Conservation (phyloP, 1,284 basidiomycete species). For the Bondarzewia mesenterica region DNA sequence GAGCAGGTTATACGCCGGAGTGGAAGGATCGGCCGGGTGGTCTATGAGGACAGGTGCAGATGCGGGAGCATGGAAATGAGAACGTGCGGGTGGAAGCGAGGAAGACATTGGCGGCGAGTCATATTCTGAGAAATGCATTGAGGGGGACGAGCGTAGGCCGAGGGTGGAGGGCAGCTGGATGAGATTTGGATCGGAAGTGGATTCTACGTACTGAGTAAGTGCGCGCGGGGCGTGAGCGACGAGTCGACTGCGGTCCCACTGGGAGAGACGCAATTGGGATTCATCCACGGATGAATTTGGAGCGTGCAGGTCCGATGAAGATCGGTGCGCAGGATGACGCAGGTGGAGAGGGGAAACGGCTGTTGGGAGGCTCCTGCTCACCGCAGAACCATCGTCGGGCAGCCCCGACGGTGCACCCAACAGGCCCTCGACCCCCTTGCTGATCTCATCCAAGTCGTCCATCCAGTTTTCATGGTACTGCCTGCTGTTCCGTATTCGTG, state of each 20-base stretch:
- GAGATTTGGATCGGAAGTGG: constrained; percentile 25
- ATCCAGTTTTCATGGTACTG: constrained; percentile 48
- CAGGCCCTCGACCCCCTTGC: constrained; percentile 48
- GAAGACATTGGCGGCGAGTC: constrained; percentile 7
- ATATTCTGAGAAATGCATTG: constrained; percentile 23
- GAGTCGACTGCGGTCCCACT: constrained; percentile 42
- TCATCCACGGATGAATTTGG: constrained; percentile 3
- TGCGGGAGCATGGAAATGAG: background rate
- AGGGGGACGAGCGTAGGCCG: constrained; percentile 43
- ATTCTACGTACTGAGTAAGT: constrained; percentile 62
- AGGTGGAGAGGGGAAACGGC: constrained; percentile 11
- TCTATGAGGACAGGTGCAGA: background rate
- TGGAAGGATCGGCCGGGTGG: constrained; percentile 14
- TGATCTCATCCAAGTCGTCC: constrained; percentile 52
- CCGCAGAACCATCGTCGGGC: constrained; percentile 6
- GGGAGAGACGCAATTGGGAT: constrained; percentile 41
- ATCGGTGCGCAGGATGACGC: constrained; percentile 4
- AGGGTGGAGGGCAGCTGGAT: constrained; percentile 64
- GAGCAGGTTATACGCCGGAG: constrained; percentile 51
- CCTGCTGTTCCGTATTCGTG: constrained; percentile 36
- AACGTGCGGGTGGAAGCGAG: constrained; percentile 9
- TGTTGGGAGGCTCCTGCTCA: constrained; percentile 11
- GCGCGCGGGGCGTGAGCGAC: constrained; percentile 63
- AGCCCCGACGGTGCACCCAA: constrained; percentile 26
- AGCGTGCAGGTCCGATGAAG: constrained; percentile 2